Evolutionary conservation across 2,329 filamentous ascomycete species (phyloP).

Genomic region (Calonectria pauciramosa): DNA sequence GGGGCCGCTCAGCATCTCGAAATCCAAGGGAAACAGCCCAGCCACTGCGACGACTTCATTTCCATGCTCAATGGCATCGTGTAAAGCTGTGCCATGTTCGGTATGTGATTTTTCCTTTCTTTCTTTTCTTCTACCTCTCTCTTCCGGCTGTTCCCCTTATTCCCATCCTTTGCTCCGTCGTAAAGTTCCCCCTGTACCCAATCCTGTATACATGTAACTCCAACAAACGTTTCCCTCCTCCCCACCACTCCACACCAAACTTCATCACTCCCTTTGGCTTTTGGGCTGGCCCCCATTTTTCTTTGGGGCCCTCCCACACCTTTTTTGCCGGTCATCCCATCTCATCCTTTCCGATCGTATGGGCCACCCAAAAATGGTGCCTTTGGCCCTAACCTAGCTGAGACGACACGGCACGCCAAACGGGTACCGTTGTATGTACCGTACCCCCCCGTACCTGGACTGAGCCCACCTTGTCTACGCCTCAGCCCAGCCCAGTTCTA

Average conservation of each 20-base stretch:
- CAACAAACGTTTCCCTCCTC: constrained; percentile 4
- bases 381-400: constrained; percentile 16
- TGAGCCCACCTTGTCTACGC: constrained; percentile 15
- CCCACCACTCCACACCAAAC: not conserved
- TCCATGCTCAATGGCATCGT: not conserved
- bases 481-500: constrained; percentile 21
- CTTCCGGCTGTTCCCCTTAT: not conserved
- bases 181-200: not conserved
- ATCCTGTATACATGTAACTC: constrained; percentile 7
- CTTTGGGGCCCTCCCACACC: not conserved
- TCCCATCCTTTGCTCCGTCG: not conserved
- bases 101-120: constrained; percentile 19
- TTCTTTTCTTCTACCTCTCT: not conserved
- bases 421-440: constrained; percentile 21
- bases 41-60: constrained; percentile 6
- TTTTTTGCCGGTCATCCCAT: constrained; percentile 14
- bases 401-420: constrained; percentile 11
- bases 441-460: constrained; percentile 24
- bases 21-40: constrained; percentile 14
- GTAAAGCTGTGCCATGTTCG: not conserved
- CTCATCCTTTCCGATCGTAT: constrained; percentile 20
- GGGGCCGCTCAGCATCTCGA: constrained; percentile 6
- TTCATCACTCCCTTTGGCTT: not conserved
- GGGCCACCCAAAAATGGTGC: constrained; percentile 18
- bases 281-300: constrained; percentile 1